Base-by-base conservation (phyloP, 148 eudicot genomes). In the Fagopyrum tataricum region DNA sequence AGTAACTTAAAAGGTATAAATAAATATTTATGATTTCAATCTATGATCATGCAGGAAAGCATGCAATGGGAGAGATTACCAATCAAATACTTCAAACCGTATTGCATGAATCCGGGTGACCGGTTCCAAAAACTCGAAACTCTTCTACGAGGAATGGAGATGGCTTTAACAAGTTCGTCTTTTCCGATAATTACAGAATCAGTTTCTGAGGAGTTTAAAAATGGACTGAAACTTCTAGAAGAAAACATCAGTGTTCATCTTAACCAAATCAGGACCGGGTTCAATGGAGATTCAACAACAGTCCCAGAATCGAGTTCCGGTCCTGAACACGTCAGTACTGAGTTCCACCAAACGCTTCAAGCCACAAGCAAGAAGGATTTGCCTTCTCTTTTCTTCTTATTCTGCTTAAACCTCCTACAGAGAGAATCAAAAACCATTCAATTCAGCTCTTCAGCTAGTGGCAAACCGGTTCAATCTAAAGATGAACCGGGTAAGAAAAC, bases 21-120 rank as follows among this genome's bases (percentile, higher is more conserved):
- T 8, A 23, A 10, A 2, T 10, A 11, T 48, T 71, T 21, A 39
- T 46, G 23, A 24, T 15, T 17, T 40, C 47, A 13, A 17, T 4
- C 18, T 43, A n/a, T 46, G n/a, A 13, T n/a, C 10, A 59, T 56
- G 61, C 84, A 91, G 97, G 93, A 91, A 85, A 85, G 87, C 82
- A 87, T 89, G 90, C 74, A 78, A 4, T 91, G 97, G 91, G 97
- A 91, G 80, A 86, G 80, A 74, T 62, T 84, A 74, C 84, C 82
- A 7, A 9, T 82, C 64, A 84, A 80, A 51, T 80, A 81, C 73
- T 67, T 88, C 7, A 78, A 76, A 71, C 82, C 87, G 0, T 78
- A 79, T 41, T 83, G 81, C 62, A 59, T 24, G 76, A 86, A 87
- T 58, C 88, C 91, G 75, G 90, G 84, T 39, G 87, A 87, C 41